phyloP scores from a whole-genome alignment of 2,329 filamentous ascomycete genomes.

The Fusarium solani-melongenae region DNA sequence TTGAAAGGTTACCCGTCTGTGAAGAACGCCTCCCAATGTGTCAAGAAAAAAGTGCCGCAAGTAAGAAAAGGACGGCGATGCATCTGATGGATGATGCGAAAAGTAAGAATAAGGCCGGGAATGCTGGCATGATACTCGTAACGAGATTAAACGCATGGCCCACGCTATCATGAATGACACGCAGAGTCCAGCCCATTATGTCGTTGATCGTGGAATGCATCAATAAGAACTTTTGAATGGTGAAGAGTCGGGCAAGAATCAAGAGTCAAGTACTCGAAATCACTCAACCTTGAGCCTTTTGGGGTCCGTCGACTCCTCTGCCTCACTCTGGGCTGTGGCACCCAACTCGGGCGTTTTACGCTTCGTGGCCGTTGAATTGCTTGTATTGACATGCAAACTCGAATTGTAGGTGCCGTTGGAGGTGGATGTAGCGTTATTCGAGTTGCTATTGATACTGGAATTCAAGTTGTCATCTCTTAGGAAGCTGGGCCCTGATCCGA shows the following conservation, averaged over 20 bases:
- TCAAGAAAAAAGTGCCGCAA: slow-evolving; percentile 2
- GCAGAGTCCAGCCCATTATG: slow-evolving; percentile 33
- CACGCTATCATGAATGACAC: slow-evolving; percentile 22
- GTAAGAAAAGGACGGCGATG: not conserved
- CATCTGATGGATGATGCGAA: not conserved
- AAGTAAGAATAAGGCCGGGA: slow-evolving; percentile 5
- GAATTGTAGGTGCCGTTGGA: slow-evolving; percentile 24
- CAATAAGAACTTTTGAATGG: slow-evolving; percentile 22
- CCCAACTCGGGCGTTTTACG: slow-evolving; percentile 67
- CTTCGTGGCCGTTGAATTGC: slow-evolving; percentile 52
- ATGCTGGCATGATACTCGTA: not conserved
- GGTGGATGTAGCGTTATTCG: slow-evolving; percentile 12
- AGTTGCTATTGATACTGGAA: slow-evolving; percentile 25
- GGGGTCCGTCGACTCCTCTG: slow-evolving; percentile 57
- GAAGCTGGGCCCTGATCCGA: slow-evolving; percentile 71
- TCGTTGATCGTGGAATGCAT: slow-evolving; percentile 16
- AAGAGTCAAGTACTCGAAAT: not conserved
- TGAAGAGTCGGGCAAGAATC: not conserved
- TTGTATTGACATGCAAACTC: slow-evolving; percentile 35
- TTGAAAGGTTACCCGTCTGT: slow-evolving; percentile 2
- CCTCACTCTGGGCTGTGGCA: slow-evolving; percentile 53
- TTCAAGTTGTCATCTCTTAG: slow-evolving; percentile 63
- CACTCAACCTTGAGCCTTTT: slow-evolving; percentile 66
- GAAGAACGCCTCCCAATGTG: slow-evolving; percentile 17
- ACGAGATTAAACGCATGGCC: not conserved